phyloP scores from a whole-genome alignment of 2,329 filamentous ascomycete species.

The Fusarium udum region DNA sequence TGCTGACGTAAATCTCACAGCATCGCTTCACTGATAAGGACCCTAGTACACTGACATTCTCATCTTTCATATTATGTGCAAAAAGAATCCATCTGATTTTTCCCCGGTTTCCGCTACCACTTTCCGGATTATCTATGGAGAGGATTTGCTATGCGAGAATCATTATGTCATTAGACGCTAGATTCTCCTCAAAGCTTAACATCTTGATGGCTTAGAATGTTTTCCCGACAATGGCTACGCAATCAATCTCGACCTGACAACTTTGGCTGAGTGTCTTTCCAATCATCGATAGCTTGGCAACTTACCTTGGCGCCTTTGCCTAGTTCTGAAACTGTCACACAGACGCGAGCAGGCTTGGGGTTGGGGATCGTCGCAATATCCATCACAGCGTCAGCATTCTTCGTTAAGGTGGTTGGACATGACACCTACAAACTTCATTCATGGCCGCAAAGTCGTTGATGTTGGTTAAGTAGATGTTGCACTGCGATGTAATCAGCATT shows the following conservation, averaged over 20 bases:
- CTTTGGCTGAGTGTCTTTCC: not conserved
- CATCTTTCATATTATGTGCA: not conserved
- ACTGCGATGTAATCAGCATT: not conserved
- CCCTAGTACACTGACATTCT: not conserved
- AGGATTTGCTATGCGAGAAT: not conserved
- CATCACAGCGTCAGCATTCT: not conserved
- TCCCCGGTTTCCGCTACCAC: fast-evolving
- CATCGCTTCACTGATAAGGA: not conserved
- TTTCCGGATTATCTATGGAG: not conserved
- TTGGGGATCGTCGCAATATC: not conserved
- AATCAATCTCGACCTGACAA: not conserved
- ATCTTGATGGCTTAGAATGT: not conserved
- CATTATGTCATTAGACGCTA: not conserved
- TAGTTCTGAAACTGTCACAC: not conserved
- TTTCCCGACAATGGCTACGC: not conserved
- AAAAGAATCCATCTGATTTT: fast-evolving
- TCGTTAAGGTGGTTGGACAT: not conserved
- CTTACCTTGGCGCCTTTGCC: not conserved
- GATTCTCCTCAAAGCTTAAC: too few relatives aligned
- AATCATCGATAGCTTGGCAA: not conserved
- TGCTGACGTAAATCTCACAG: not conserved
- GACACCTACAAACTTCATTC: not conserved
- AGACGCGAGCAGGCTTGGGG: not conserved
- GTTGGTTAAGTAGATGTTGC: not conserved
- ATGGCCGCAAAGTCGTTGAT: not conserved